These are phyloP conservation scores for Tylopilus sp. DNA, from an alignment of 1,284 basidiomycete genomes.

Conservation along the genomic window DNA sequence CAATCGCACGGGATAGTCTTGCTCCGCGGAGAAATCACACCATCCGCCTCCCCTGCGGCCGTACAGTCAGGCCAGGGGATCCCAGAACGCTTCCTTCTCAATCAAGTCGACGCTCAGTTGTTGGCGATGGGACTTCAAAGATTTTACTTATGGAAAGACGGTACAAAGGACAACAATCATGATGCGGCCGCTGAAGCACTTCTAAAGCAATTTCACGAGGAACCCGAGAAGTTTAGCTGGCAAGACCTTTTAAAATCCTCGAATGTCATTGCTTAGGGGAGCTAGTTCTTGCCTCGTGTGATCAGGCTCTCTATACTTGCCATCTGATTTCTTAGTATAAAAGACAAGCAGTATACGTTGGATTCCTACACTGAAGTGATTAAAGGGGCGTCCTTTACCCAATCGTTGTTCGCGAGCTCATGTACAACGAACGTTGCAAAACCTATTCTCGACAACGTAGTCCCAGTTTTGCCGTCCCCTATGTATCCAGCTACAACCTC, in stretches of 20 bases:
- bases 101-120: conserved; percentile 78
- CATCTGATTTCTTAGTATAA: not conserved
- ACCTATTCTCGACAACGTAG: conserved; percentile 46
- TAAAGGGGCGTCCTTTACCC: conserved; percentile 34
- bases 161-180: conserved; percentile 19
- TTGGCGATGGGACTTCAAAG: conserved; percentile 76
- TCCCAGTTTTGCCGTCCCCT: conserved; percentile 54
- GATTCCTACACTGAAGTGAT: conserved; percentile 11
- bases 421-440: conserved; percentile 57
- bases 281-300: not conserved
- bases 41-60: conserved; percentile 45
- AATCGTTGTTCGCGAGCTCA: conserved; percentile 53
- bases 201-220: conserved; percentile 68
- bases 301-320: not conserved
- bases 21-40: conserved; percentile 89
- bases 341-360: not conserved
- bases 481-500: conserved; percentile 56
- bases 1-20: conserved; percentile 80
- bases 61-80: conserved; percentile 13
- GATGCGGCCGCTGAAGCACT: conserved; percentile 42
- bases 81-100: conserved; percentile 56
- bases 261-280: conserved; percentile 22
- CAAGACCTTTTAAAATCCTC: conserved; percentile 60
- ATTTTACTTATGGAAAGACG: conserved; percentile 73
- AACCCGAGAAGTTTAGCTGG: conserved; percentile 70